phyloP scores from a whole-genome alignment of 1,284 basidiomycete genomes.

The Waitea zeae region DNA sequence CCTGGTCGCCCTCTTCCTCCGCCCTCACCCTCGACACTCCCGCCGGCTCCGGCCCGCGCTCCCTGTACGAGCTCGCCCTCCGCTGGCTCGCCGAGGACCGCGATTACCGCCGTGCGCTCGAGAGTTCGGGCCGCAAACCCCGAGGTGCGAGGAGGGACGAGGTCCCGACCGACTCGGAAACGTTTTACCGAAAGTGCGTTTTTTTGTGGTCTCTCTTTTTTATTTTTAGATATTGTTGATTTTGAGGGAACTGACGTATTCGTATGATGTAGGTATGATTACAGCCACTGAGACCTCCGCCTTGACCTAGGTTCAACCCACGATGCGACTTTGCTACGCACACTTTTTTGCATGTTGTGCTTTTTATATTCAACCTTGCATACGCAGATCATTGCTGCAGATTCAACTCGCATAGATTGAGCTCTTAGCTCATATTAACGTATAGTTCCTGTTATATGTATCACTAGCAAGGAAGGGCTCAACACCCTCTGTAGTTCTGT shows the following conservation, averaged over 20 bases:
- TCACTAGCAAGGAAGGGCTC: too few species aligned
- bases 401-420: too few species aligned
- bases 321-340: too few species aligned
- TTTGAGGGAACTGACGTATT: too few species aligned
- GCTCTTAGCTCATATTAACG: too few species aligned
- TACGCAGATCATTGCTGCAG: too few species aligned
- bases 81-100: constrained; percentile 79
- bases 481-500: too few species aligned
- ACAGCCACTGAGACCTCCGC: constrained; percentile 28
- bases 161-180: constrained; percentile 68
- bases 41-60: constrained; percentile 21
- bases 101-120: constrained; percentile 37
- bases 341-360: too few species aligned
- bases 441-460: too few species aligned
- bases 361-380: too few species aligned
- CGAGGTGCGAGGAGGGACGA: constrained; percentile 53
- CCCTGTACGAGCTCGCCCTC: constrained; percentile 59
- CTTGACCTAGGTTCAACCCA: too few species aligned
- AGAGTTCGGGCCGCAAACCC: constrained; percentile 37
- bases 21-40: constrained; percentile 4
- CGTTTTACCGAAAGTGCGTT: constrained; percentile 76
- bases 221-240: too few species aligned
- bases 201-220: neutral
- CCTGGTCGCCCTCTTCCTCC: constrained; percentile 29
- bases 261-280: constrained; percentile 40